Evolutionary conservation across 768 basidiomycete genomes (phyloP).

Genomic region (Neoboletus subvelutipes): DNA sequence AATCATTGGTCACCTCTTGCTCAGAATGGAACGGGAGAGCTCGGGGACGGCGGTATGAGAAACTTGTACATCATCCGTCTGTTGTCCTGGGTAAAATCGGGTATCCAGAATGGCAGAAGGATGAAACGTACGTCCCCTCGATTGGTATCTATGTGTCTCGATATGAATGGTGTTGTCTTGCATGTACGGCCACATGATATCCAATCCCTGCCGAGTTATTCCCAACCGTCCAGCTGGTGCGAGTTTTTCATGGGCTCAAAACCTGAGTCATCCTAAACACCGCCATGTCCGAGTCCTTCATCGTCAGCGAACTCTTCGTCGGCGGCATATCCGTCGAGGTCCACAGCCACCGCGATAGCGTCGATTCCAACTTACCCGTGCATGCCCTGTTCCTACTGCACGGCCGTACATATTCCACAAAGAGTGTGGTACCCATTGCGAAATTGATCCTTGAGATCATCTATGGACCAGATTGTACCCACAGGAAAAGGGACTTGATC

Average conservation of each 20-base stretch:
- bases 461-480: slow-evolving; percentile 11
- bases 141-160: too few relatives aligned
- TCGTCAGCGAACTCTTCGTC: slow-evolving; percentile 15
- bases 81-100: too few relatives aligned
- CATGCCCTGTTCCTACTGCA: slow-evolving; percentile 31
- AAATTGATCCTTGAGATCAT: slow-evolving; percentile 22
- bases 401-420: slow-evolving; percentile 21
- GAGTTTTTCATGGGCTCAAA: background rate
- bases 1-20: too few relatives aligned
- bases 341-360: slow-evolving; percentile 20
- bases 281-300: slow-evolving; percentile 20
- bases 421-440: slow-evolving; percentile 15
- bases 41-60: background rate
- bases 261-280: background rate
- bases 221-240: background rate
- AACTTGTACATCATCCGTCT: background rate
- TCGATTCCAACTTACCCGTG: slow-evolving; percentile 21
- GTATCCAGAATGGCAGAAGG: background rate
- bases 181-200: too few relatives aligned
- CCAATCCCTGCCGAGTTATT: background rate
- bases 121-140: background rate
- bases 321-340: slow-evolving; percentile 30
- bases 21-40: too few relatives aligned
- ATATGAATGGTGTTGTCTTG: too few relatives aligned
- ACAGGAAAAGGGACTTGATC: slow-evolving; percentile 28